phyloP scores from a whole-genome alignment of 169 alveolate species.

The Plasmodium inui region DNA sequence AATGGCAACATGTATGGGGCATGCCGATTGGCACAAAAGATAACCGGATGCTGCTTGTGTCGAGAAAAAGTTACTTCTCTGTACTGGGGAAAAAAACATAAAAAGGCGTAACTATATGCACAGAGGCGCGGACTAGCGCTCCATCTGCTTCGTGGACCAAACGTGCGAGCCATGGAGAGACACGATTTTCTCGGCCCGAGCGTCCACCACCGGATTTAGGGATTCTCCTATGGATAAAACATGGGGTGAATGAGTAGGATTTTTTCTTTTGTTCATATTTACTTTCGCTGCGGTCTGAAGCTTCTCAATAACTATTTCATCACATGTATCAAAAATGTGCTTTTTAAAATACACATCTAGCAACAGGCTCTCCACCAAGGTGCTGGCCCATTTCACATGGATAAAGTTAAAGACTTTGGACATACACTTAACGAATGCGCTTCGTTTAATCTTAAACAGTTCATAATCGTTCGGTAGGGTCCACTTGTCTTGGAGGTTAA shows the following conservation, averaged over 20 bases:
- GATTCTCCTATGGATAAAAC: constrained; percentile 73
- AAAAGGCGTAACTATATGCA: neutral
- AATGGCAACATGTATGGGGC: neutral
- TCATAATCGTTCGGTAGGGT: constrained; percentile 75
- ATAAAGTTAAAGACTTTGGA: constrained; percentile 77
- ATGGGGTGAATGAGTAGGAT: constrained; percentile 14
- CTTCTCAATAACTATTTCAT: constrained; percentile 64
- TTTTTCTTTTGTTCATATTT: constrained; percentile 35
- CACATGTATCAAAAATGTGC: constrained; percentile 54
- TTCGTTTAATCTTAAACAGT: constrained; percentile 72
- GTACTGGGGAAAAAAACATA: neutral
- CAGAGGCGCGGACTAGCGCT: constrained; percentile 4
- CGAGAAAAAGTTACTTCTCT: neutral
- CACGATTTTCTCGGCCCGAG: constrained; percentile 82
- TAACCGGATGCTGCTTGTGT: neutral
- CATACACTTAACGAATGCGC: constrained; percentile 79
- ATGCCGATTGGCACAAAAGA: neutral
- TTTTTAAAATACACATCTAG: constrained; percentile 80
- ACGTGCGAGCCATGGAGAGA: constrained; percentile 85
- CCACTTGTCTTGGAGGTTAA: constrained; percentile 29
- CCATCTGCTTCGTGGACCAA: constrained; percentile 84
- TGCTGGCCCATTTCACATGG: constrained; percentile 81
- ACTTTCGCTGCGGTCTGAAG: constrained; percentile 45
- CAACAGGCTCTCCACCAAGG: constrained; percentile 79
- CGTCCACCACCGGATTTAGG: constrained; percentile 78